Evolutionary conservation across 169 alveolate species (phyloP), one percentile per base, ranked within the genome.

Genomic region (Besnoitia besnoiti): DNA sequence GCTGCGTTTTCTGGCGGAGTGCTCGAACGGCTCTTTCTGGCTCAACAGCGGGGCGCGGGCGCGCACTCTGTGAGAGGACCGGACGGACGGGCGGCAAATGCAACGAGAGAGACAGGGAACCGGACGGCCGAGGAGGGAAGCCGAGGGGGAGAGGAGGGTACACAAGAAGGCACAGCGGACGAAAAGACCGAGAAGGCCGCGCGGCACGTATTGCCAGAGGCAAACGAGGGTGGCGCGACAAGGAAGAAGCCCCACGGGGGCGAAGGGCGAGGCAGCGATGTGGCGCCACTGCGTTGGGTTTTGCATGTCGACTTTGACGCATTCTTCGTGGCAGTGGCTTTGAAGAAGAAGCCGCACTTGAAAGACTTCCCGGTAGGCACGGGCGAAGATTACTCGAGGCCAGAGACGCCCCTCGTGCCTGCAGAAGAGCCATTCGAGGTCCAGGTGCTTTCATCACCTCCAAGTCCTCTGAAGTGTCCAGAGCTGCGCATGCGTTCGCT

Each of bases 301-400:
- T 0, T 92, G 59, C 94, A 92, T 73, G 90, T 92, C 30, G 94
- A 92, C 77, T 92, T 85, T 33, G 94, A 92, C 73, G 91, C 94
- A 24, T 92, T 92, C 77, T 92, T 92, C 77, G 94, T 88, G 37
- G 51, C 92, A 21, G 94, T 92, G 55, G 94, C 94, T 33, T 67
- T 92, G 47, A 73, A 85, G 61, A 87, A 85, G 49, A 73, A 55
- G 0, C 91, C 91, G 12, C 89, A 92, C 84, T 84, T 85, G 35
- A 62, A 51, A 40, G 85, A 85, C 85, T 46, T 46, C 19, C 94
- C 94, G 75, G 90, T 84, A 75, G n/a, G 49, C n/a, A 27, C 80
- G 46, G 10, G 80, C 19, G 30, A 50, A 14, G 19, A 19, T 50
- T 19, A 50, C 62, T 50, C 62, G 30, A 14, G 62, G 19, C 62